phyloP scores from a whole-genome alignment of 768 basidiomycete genomes.

The Tricholoma hemisulphureum region DNA sequence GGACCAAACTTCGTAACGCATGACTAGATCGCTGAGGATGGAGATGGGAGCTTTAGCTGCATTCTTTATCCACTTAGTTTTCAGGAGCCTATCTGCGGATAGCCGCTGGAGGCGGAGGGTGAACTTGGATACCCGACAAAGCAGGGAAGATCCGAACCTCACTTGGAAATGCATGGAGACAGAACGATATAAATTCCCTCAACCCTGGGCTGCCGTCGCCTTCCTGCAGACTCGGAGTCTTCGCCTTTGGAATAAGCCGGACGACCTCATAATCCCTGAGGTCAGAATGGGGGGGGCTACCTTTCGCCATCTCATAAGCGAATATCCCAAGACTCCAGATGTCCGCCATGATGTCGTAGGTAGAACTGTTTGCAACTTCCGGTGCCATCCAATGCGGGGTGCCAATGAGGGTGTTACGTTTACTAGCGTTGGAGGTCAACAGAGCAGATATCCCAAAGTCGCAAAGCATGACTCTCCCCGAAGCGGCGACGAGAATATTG shows the following conservation, averaged over 20 bases:
- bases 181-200: slow-evolving; percentile 82
- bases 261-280: slow-evolving; percentile 84
- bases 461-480: slow-evolving; percentile 91
- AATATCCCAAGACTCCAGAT: slow-evolving; percentile 98
- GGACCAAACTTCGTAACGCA: slow-evolving; percentile 75
- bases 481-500: slow-evolving; percentile 86
- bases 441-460: slow-evolving; percentile 98
- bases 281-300: slow-evolving; percentile 91
- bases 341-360: slow-evolving; percentile 96
- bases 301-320: slow-evolving; percentile 94
- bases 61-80: slow-evolving; percentile 88
- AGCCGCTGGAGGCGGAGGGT: slow-evolving; percentile 55
- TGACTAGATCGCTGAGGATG: slow-evolving; percentile 75
- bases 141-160: slow-evolving; percentile 51
- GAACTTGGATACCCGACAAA: neutral
- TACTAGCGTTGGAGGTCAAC: slow-evolving; percentile 78
- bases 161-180: slow-evolving; percentile 75
- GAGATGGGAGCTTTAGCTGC: slow-evolving; percentile 64
- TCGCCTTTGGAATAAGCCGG: slow-evolving; percentile 81
- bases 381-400: slow-evolving; percentile 99
- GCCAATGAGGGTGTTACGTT: slow-evolving; percentile 94
- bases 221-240: slow-evolving; percentile 79
- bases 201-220: slow-evolving; percentile 80
- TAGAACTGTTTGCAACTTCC: slow-evolving; percentile 87
- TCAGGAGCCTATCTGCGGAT: slow-evolving; percentile 83